Conservation (phyloP, 345 rosid species). For the Lenwebbia sp. region DNA sequence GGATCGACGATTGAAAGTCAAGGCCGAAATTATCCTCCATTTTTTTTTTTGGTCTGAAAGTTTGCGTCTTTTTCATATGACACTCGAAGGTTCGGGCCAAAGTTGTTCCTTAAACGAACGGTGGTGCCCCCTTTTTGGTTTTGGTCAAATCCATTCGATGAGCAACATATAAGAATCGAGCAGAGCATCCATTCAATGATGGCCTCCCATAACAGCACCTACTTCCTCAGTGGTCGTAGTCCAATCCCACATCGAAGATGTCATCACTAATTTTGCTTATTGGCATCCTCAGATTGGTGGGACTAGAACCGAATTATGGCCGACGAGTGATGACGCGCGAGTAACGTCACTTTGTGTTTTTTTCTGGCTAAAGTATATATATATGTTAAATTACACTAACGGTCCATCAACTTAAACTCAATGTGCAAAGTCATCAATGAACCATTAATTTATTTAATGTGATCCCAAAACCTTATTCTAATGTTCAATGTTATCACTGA, state of each 20-base stretch:
- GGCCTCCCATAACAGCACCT: not conserved
- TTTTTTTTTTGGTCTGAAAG: not conserved
- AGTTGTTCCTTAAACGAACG: not conserved
- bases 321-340: not conserved
- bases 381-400: too few relatives aligned
- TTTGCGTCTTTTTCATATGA: not conserved
- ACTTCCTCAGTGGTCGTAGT: not conserved
- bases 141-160: not conserved
- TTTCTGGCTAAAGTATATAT: not conserved
- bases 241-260: not conserved
- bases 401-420: too few relatives aligned
- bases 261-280: not conserved
- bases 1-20: not conserved
- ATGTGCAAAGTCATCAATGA: too few relatives aligned
- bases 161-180: not conserved
- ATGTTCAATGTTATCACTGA: too few relatives aligned
- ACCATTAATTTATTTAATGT: too few relatives aligned
- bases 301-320: not conserved
- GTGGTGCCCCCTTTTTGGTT: not conserved
- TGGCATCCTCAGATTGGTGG: not conserved
- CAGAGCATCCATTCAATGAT: not conserved
- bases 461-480: too few relatives aligned
- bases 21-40: not conserved
- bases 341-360: not conserved
- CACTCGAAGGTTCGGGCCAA: not conserved